phyloP scores from a whole-genome alignment of 2,329 filamentous ascomycete genomes.

The Fusarium musae region DNA sequence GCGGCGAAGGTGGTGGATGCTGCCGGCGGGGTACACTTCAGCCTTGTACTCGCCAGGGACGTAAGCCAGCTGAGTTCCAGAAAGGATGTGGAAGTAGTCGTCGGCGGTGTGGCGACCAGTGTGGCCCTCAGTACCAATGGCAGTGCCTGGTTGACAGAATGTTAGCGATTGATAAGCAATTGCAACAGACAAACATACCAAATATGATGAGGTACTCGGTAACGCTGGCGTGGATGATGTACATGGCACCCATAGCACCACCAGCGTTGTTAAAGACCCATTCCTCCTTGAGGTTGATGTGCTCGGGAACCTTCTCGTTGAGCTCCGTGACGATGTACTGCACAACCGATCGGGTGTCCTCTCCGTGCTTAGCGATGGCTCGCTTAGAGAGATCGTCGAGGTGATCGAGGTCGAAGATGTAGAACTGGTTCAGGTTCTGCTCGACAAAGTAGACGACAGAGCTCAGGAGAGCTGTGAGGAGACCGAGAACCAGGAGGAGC shows the following conservation, averaged over 20 bases:
- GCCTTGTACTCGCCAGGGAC: conserved; percentile 72
- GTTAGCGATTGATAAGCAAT: conserved; percentile 11
- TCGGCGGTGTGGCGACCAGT: conserved; percentile 89
- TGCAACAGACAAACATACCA: conserved; percentile 53
- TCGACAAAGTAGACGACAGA: conserved; percentile 67
- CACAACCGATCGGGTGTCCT: conserved; percentile 78
- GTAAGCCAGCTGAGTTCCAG: conserved; percentile 81
- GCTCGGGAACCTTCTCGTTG: conserved; percentile 57
- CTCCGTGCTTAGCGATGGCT: conserved; percentile 75
- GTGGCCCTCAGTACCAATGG: conserved; percentile 88
- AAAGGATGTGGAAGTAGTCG: conserved; percentile 94
- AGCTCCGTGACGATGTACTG: conserved; percentile 77
- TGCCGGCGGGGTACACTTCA: conserved; percentile 76
- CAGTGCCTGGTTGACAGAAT: conserved; percentile 60
- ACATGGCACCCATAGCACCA: conserved; percentile 92
- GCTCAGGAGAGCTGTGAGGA: conserved; percentile 65
- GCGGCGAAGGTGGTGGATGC: conserved; percentile 76
- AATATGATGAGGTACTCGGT: conserved; percentile 94
- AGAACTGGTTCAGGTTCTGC: conserved; percentile 71
- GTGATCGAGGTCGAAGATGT: conserved; percentile 77
- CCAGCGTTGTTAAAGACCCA: conserved; percentile 95
- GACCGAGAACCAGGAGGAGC: conserved; percentile 61
- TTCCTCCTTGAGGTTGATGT: conserved; percentile 79
- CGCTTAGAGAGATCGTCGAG: conserved; percentile 75
- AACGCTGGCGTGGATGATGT: conserved; percentile 88